Evolutionary conservation across 768 basidiomycete genomes (phyloP).

Genomic region (Kwoniella sp.): DNA sequence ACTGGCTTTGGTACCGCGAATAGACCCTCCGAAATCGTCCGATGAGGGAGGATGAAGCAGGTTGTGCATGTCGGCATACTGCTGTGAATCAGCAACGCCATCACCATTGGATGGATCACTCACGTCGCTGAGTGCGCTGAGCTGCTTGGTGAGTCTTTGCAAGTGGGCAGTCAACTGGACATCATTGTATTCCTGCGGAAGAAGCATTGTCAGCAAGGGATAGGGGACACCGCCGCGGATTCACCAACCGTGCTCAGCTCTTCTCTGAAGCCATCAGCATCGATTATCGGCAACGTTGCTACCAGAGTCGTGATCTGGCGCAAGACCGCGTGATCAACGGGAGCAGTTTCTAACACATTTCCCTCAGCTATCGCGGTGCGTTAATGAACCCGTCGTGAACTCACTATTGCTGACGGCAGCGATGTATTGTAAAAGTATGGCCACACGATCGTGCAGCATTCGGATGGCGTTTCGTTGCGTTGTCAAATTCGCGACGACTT

Average conservation of each 20-base stretch:
- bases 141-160: slow-evolving; percentile 79
- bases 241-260: slow-evolving; percentile 77
- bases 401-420: slow-evolving; percentile 67
- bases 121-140: slow-evolving; percentile 84
- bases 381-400: slow-evolving; percentile 14
- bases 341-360: slow-evolving; percentile 66
- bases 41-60: slow-evolving; percentile 8
- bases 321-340: slow-evolving; percentile 71
- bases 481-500: slow-evolving; percentile 87
- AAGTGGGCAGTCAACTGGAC: slow-evolving; percentile 88
- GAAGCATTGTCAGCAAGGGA: slow-evolving; percentile 6
- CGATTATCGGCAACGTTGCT: slow-evolving; percentile 80
- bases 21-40: slow-evolving; percentile 6
- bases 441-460: slow-evolving; percentile 90
- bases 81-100: neutral
- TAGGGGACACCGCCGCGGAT: no score
- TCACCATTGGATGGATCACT: slow-evolving; percentile 34
- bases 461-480: slow-evolving; percentile 91
- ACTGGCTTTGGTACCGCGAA: neutral
- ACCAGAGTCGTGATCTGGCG: slow-evolving; percentile 80
- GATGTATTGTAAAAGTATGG: slow-evolving; percentile 82
- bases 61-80: slow-evolving; percentile 23
- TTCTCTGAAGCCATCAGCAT: slow-evolving; percentile 72
- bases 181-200: slow-evolving; percentile 82
- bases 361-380: no score